Conservation (phyloP, 2,329 filamentous ascomycete genomes). For the Fusarium sp. region DNA sequence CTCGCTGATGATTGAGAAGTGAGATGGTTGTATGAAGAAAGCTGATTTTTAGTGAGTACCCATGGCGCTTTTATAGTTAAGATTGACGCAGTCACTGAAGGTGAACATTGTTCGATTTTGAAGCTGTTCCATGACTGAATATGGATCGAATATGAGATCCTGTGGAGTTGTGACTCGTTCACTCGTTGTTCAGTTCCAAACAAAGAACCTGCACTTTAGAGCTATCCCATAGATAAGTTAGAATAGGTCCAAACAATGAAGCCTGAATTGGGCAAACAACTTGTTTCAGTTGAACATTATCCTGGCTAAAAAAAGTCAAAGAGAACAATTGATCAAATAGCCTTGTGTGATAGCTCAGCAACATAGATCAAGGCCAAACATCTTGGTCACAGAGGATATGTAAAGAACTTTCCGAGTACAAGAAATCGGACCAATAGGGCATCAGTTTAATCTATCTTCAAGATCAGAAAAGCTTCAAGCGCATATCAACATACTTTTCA, state of each 20-base stretch:
- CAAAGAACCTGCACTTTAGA: neutral
- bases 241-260: neutral
- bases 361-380: no score
- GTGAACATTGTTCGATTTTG: neutral
- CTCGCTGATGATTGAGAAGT: neutral
- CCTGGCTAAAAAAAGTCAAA: neutral
- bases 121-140: neutral
- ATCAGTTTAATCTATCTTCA: slow-evolving; percentile 2
- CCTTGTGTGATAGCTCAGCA: no score
- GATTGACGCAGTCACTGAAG: neutral
- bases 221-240: neutral
- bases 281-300: neutral
- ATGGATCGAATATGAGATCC: neutral
- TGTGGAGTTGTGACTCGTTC: no score
- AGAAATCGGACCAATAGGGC: neutral
- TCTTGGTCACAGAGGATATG: neutral
- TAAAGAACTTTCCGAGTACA: neutral
- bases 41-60: neutral
- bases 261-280: neutral
- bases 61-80: slow-evolving; percentile 7
- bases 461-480: neutral
- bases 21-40: neutral
- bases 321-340: no score
- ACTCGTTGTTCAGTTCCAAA: neutral
- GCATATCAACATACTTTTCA: slow-evolving; percentile 7